A percentile compares a stretch with the other conserved stretches of the same genome.
phyloP scores from a whole-genome alignment of 352 stramenopile genomes.

The Globisporangium cystogenes region DNA sequence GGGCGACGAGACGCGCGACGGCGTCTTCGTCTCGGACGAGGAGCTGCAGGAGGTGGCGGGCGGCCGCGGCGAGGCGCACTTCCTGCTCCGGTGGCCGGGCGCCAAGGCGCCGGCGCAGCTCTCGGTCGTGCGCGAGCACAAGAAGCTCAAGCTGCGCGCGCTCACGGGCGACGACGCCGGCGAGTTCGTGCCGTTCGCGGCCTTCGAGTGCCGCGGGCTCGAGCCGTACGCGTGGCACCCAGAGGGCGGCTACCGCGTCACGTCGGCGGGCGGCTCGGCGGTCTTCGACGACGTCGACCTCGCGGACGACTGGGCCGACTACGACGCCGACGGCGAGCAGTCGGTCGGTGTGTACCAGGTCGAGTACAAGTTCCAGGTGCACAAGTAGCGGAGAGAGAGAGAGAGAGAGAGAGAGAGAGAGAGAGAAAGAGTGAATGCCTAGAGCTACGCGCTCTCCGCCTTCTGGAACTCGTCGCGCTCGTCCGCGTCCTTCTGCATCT shows the following conservation, averaged over 20 bases:
- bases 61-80: constrained; percentile 71
- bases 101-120: constrained; percentile 76
- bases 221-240: constrained; percentile 80
- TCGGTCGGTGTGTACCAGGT: constrained; percentile 74
- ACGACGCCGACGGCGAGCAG: constrained; percentile 75
- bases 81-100: constrained; percentile 83
- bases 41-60: constrained; percentile 67
- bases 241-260: constrained; percentile 70
- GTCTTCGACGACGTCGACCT: constrained; percentile 81
- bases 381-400: constrained; percentile 41
- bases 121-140: constrained; percentile 81
- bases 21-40: constrained; percentile 80
- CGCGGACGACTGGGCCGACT: constrained; percentile 83
- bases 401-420: too few species aligned
- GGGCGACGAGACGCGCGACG: constrained; percentile 69
- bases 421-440: too few species aligned
- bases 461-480: constrained; percentile 67
- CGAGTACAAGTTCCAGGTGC: constrained; percentile 79
- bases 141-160: constrained; percentile 65
- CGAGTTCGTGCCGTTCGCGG: constrained; percentile 75
- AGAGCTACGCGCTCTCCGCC: constrained; percentile 19
- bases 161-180: constrained; percentile 57
- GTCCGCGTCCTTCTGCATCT: constrained; percentile 75
- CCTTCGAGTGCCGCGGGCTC: constrained; percentile 82
- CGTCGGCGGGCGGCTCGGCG: constrained; percentile 45